Percentiles rank a stretch among this genome's conserved stretches.
These are phyloP conservation scores for Waltiozyma sp. DNA, from an alignment of 1,139 yeast species.

Conservation along the genomic window DNA sequence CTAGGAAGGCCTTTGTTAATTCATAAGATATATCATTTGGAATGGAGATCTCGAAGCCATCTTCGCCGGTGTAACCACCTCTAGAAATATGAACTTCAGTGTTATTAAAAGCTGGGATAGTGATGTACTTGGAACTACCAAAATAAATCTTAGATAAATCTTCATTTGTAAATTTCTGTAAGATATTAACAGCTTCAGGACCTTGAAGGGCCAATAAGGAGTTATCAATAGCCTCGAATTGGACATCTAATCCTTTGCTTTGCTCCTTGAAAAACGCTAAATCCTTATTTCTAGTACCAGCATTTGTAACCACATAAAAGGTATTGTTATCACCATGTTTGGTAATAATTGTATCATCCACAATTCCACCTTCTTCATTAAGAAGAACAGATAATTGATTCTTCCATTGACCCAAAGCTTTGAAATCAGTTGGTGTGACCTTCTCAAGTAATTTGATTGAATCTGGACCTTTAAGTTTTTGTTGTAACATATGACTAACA, in stretches of 20 bases:
- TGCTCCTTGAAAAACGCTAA: constrained; percentile 48
- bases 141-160: constrained; percentile 56
- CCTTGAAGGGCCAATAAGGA: constrained; percentile 88
- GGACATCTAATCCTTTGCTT: constrained; percentile 34
- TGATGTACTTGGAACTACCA: constrained; percentile 57
- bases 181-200: constrained; percentile 59
- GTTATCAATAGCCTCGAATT: constrained; percentile 59
- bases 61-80: constrained; percentile 97
- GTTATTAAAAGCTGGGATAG: constrained; percentile 24
- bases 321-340: constrained; percentile 60
- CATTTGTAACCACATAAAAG: constrained; percentile 90
- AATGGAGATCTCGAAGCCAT: constrained; percentile 88
- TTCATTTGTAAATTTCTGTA: constrained; percentile 53
- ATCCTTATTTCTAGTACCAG: constrained; percentile 87
- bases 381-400: constrained; percentile 74
- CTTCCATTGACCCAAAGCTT: constrained; percentile 39
- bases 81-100: constrained; percentile 65
- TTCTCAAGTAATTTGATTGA: constrained; percentile 63
- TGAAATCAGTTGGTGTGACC: constrained; percentile 78
- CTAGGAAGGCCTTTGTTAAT: constrained; percentile 54
- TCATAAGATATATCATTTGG: constrained; percentile 51
- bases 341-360: constrained; percentile 86
- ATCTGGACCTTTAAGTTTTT: constrained; percentile 57
- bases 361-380: constrained; percentile 72
- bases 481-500: constrained; percentile 96